A percentile compares a stretch with the other conserved stretches of the same genome.
These are phyloP conservation scores for Starmerella gropengiesseri DNA, from an alignment of 805 yeast species.

Conservation along the genomic window DNA sequence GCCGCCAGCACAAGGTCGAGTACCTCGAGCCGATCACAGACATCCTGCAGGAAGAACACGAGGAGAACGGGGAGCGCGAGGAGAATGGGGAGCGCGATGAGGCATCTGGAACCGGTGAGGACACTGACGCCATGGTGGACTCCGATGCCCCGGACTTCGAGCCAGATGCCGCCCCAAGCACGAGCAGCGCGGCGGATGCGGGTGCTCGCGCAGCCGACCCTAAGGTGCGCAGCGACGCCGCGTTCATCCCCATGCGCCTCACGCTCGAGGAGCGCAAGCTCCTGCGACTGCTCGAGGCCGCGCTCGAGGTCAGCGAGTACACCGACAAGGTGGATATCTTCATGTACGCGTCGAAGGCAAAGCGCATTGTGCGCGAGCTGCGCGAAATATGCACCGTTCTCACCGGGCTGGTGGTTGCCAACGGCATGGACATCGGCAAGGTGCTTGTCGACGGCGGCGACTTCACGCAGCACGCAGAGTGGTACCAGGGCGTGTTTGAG, in stretches of 20 bases:
- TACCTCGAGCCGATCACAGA: conserved; percentile 11
- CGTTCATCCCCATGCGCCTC: conserved; percentile 59
- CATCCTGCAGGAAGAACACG: no score
- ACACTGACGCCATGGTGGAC: no score
- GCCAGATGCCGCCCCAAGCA: background rate
- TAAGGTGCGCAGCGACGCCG: conserved; percentile 31
- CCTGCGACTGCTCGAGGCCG: conserved; percentile 59
- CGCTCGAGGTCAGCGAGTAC: conserved; percentile 66
- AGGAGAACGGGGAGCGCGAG: no score
- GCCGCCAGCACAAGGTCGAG: conserved; percentile 26
- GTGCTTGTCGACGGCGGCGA: conserved; percentile 48
- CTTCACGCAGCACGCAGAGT: conserved; percentile 56
- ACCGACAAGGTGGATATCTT: conserved; percentile 68
- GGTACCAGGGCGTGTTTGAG: conserved; percentile 64
- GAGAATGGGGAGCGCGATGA: no score
- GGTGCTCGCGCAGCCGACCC: background rate
- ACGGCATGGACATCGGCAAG: conserved; percentile 61
- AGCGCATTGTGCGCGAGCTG: conserved; percentile 59
- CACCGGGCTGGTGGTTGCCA: conserved; percentile 69
- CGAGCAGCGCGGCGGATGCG: background rate
- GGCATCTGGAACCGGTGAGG: no score
- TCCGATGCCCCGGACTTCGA: no score
- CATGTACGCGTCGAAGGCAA: conserved; percentile 54
- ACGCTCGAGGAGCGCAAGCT: conserved; percentile 59
- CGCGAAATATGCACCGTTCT: conserved; percentile 68